These are phyloP conservation scores for Cynanchum wilfordii DNA, from an alignment of 257 asterid genomes.

Conservation along the genomic window DNA sequence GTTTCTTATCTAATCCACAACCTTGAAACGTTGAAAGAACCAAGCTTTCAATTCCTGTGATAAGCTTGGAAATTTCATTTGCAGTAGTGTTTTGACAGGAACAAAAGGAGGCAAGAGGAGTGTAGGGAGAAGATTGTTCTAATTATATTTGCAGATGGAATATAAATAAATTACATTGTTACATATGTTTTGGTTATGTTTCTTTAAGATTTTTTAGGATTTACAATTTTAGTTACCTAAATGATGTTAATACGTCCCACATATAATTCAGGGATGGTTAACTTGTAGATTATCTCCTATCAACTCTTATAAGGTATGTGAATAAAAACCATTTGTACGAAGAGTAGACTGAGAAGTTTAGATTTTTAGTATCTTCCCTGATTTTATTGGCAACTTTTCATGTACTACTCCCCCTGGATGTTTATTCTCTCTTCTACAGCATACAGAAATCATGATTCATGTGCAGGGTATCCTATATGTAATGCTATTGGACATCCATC, in stretches of 20 bases:
- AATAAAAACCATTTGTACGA: background rate
- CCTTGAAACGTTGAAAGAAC: background rate
- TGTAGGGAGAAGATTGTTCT: background rate
- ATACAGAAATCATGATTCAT: constrained; percentile 4
- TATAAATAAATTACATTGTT: background rate
- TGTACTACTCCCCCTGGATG: background rate
- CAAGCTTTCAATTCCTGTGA: background rate
- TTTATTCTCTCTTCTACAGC: background rate
- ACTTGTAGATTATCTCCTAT: background rate
- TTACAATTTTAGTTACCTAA: background rate
- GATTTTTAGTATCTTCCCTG: background rate
- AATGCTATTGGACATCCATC: constrained; percentile 72
- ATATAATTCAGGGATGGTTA: background rate
- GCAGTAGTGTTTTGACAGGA: background rate
- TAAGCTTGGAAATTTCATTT: background rate
- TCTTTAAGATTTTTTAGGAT: background rate
- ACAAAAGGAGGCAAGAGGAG: background rate
- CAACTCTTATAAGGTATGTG: background rate
- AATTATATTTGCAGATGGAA: background rate
- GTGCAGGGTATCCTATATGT: constrained; percentile 89
- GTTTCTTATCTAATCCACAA: background rate
- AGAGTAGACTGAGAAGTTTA: background rate
- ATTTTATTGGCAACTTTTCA: background rate
- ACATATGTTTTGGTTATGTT: background rate
- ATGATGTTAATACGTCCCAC: background rate